phyloP scores from a whole-genome alignment of 345 rosid species.

The Eucalyptus rudis region DNA sequence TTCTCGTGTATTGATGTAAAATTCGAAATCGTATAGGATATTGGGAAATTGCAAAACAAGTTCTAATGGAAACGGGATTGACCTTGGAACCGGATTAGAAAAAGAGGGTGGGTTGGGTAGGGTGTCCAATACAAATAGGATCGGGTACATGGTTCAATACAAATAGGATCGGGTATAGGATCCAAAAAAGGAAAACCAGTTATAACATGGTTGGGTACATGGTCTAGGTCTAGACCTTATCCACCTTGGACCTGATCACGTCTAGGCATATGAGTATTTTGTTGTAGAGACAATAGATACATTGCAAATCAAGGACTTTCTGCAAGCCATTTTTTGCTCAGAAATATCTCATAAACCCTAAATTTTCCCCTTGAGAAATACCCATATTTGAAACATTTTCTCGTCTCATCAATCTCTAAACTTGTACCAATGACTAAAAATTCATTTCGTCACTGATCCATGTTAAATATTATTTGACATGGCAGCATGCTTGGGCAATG shows the following conservation, averaged over 20 bases:
- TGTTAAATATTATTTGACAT: background rate
- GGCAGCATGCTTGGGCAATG: background rate
- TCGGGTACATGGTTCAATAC: too few species aligned
- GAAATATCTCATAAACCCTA: background rate
- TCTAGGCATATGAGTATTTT: background rate
- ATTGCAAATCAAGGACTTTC: background rate
- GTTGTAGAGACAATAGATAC: background rate
- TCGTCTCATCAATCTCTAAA: background rate
- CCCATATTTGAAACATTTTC: background rate
- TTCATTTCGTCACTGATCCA: background rate
- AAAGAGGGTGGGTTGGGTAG: too few species aligned
- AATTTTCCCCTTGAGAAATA: background rate
- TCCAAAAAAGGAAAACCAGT: too few species aligned
- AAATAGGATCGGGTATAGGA: too few species aligned
- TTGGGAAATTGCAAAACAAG: too few species aligned
- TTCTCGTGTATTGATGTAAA: too few species aligned
- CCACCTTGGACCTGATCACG: too few species aligned
- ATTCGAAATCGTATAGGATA: too few species aligned
- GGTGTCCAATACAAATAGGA: too few species aligned
- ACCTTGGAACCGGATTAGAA: accelerated
- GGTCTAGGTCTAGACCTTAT: too few species aligned
- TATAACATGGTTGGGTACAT: too few species aligned
- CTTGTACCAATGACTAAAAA: background rate
- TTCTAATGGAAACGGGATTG: too few species aligned
- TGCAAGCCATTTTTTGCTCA: background rate